Percentiles rank a stretch among this genome's conserved stretches.
These are phyloP conservation scores for Dissophora ornata DNA, from an alignment of 192 early-diverging fungal genomes.

Conservation along the genomic window DNA sequence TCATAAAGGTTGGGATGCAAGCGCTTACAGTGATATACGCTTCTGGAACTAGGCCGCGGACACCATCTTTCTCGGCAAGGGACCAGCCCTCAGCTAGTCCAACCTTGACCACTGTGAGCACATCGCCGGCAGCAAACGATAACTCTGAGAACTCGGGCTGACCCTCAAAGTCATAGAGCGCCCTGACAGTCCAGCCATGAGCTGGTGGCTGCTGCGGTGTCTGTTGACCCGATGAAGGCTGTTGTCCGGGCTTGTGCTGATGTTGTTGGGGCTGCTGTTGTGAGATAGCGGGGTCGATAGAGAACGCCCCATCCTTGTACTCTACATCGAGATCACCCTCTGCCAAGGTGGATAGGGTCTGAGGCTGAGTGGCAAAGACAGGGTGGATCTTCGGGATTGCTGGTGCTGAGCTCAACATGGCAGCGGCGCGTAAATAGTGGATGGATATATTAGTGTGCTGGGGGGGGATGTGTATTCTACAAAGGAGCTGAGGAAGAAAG, in stretches of 20 bases:
- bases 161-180: slow-evolving; percentile 57
- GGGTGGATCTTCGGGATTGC: slow-evolving; percentile 52
- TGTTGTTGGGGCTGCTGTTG: slow-evolving; percentile 15
- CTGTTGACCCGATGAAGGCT: slow-evolving; percentile 1
- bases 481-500: slow-evolving; percentile 2
- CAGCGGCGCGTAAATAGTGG: background rate
- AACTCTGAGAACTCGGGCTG: slow-evolving; percentile 53
- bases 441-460: background rate
- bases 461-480: background rate
- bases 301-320: slow-evolving; percentile 46
- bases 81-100: slow-evolving; percentile 58
- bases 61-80: slow-evolving; percentile 56
- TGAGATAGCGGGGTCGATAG: slow-evolving; percentile 25
- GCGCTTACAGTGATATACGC: slow-evolving; percentile 55
- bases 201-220: slow-evolving; percentile 31
- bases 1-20: background rate
- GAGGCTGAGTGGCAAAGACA: slow-evolving; percentile 35
- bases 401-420: slow-evolving; percentile 41
- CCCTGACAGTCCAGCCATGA: slow-evolving; percentile 54
- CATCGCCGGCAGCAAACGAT: slow-evolving; percentile 55
- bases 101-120: slow-evolving; percentile 50
- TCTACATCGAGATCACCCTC: slow-evolving; percentile 22
- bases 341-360: slow-evolving; percentile 15
- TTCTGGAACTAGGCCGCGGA: slow-evolving; percentile 55
- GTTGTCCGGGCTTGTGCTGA: slow-evolving; percentile 8